Conservation (phyloP, 768 basidiomycete genomes). For the Calvatia gigantea region DNA sequence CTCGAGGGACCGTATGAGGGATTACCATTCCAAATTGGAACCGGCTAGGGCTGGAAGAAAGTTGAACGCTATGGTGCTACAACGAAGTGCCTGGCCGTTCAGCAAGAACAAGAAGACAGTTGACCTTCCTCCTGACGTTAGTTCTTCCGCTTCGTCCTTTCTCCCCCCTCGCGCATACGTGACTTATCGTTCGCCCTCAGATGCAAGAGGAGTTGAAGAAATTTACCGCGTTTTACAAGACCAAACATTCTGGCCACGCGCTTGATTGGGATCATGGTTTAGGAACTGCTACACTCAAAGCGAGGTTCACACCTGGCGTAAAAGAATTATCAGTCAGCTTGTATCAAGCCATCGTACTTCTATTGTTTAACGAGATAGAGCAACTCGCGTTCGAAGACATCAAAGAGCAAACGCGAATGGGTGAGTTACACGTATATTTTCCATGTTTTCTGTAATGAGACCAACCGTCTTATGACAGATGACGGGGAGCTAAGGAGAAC, state of each 20-base stretch:
- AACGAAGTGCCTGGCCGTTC: conserved; percentile 88
- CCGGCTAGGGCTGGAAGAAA: conserved; percentile 39
- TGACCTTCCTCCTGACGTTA: conserved; percentile 51
- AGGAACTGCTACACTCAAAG: conserved; percentile 76
- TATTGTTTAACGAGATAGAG: conserved; percentile 75
- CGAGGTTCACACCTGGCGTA: conserved; percentile 57
- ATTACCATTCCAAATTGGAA: conserved; percentile 51
- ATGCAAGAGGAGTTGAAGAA: conserved; percentile 69
- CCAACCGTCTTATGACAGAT: conserved; percentile 36
- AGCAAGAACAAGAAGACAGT: conserved; percentile 45
- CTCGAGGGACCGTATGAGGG: conserved; percentile 68
- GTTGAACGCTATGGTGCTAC: conserved; percentile 78
- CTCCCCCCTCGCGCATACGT: background rate
- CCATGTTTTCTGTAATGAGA: conserved; percentile 20
- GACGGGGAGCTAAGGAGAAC: conserved; percentile 74
- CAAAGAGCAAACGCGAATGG: conserved; percentile 61
- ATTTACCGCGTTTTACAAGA: conserved; percentile 72
- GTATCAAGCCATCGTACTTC: conserved; percentile 83
- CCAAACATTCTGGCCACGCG: conserved; percentile 69
- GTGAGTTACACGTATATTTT: conserved; percentile 40
- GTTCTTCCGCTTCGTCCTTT: conserved; percentile 18
- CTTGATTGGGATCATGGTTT: conserved; percentile 87
- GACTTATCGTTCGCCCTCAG: conserved; percentile 29
- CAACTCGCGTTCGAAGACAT: conserved; percentile 69
- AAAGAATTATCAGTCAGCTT: conserved; percentile 92